Conservation (phyloP, 345 rosid species). For the Eucalyptus sp. region DNA sequence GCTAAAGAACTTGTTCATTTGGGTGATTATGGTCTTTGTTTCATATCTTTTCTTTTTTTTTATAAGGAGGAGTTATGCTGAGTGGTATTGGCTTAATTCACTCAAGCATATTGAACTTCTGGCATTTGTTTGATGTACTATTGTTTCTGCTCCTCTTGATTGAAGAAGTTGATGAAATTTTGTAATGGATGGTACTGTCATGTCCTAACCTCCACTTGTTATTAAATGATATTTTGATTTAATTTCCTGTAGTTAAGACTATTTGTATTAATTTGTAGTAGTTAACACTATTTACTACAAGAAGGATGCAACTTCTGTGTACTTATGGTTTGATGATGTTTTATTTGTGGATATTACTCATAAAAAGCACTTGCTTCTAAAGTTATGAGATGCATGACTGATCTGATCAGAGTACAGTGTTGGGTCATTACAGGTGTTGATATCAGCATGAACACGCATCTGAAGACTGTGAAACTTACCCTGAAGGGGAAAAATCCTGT, state of each 20-base stretch:
- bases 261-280: background rate
- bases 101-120: background rate
- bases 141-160: background rate
- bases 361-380: background rate
- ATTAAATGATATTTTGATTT: background rate
- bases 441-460: constrained; percentile 96
- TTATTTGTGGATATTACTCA: background rate
- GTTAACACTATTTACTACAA: background rate
- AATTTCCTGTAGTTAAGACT: background rate
- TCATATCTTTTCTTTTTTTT: background rate
- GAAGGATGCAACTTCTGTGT: background rate
- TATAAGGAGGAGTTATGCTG: background rate
- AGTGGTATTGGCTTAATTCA: background rate
- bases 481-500: constrained; percentile 90
- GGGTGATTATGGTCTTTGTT: background rate
- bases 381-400: background rate
- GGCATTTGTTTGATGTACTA: background rate
- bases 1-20: background rate
- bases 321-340: background rate
- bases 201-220: background rate
- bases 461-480: constrained; percentile 85
- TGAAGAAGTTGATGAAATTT: background rate
- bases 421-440: constrained; percentile 62
- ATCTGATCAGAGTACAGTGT: background rate
- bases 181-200: background rate